A percentile compares a stretch with the other conserved stretches of the same genome.
These are phyloP conservation scores for Oryza brachyantha DNA, from an alignment of 176 grass and related monocot genomes.

Conservation along the genomic window DNA sequence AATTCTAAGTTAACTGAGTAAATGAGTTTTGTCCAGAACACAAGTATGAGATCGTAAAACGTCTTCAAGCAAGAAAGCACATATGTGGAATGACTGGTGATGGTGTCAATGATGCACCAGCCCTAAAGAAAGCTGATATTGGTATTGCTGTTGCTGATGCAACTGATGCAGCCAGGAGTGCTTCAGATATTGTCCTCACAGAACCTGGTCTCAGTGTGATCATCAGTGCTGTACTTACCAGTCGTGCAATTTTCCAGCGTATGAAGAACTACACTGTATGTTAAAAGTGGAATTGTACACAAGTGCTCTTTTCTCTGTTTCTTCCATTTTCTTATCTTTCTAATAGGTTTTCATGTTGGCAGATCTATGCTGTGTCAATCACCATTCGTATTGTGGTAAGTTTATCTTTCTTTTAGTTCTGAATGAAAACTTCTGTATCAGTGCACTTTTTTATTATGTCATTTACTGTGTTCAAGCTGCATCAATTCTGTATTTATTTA, in stretches of 20 bases:
- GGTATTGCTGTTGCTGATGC: slow-evolving; percentile 81
- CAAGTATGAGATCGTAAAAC: slow-evolving; percentile 87
- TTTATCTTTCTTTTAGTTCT: slow-evolving; percentile 21
- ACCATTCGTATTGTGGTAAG: slow-evolving; percentile 82
- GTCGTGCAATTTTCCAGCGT: slow-evolving; percentile 84
- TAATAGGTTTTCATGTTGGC: slow-evolving; percentile 30
- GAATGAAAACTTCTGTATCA: not conserved
- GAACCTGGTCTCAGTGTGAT: slow-evolving; percentile 80
- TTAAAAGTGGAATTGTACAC: not conserved
- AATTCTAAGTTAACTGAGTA: not conserved
- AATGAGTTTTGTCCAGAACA: slow-evolving; percentile 45
- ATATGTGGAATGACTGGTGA: slow-evolving; percentile 90
- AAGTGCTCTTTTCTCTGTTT: not conserved
- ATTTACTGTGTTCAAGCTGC: not conserved
- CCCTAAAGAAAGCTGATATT: slow-evolving; percentile 84
- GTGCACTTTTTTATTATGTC: not conserved
- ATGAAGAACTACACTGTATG: slow-evolving; percentile 87
- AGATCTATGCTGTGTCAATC: slow-evolving; percentile 82
- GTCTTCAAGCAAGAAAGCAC: slow-evolving; percentile 75
- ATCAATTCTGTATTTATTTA: not conserved
- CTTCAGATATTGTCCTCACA: slow-evolving; percentile 84
- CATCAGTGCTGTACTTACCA: slow-evolving; percentile 77
- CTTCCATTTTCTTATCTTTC: slow-evolving; percentile 1
- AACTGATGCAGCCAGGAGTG: slow-evolving; percentile 78
- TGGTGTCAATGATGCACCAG: slow-evolving; percentile 85